Evolutionary conservation across 371 early-diverging fungal genomes (phyloP).

Genomic region (Apophysomyces elegans): DNA sequence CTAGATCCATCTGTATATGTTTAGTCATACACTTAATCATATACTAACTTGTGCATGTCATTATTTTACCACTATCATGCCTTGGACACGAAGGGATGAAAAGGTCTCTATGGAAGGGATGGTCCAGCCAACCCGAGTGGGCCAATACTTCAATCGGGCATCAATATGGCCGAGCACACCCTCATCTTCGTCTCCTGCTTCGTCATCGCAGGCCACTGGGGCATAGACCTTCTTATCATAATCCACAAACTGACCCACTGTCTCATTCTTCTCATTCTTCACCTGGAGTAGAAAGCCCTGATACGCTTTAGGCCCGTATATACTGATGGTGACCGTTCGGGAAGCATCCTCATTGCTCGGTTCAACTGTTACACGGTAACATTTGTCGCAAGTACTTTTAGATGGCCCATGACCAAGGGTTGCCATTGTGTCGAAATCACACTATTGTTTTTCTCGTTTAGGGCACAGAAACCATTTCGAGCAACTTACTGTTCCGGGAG

Average conservation of each 20-base stretch:
- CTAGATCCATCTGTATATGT: slow-evolving; percentile 44
- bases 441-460: slow-evolving; percentile 25
- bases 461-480: not conserved
- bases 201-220: slow-evolving; percentile 52
- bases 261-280: slow-evolving; percentile 39
- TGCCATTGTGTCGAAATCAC: slow-evolving; percentile 45
- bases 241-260: slow-evolving; percentile 44
- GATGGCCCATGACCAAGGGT: slow-evolving; percentile 54
- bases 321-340: slow-evolving; percentile 25
- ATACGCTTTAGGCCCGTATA: slow-evolving; percentile 35
- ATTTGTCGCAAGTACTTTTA: slow-evolving; percentile 39
- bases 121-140: slow-evolving; percentile 41
- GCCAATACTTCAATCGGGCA: slow-evolving; percentile 44
- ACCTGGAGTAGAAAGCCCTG: slow-evolving; percentile 49
- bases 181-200: slow-evolving; percentile 31
- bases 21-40: too few species aligned
- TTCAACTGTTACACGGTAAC: slow-evolving; percentile 36
- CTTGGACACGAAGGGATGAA: slow-evolving; percentile 35
- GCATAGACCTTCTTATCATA: slow-evolving; percentile 34
- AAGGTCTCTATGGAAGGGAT: slow-evolving; percentile 21
- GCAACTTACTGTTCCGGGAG: slow-evolving; percentile 50
- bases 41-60: too few species aligned
- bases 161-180: slow-evolving; percentile 49
- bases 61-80: slow-evolving; percentile 50
- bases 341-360: slow-evolving; percentile 12